Base-by-base conservation (phyloP, 2,329 filamentous ascomycete genomes). In the Fusarium sororula region DNA sequence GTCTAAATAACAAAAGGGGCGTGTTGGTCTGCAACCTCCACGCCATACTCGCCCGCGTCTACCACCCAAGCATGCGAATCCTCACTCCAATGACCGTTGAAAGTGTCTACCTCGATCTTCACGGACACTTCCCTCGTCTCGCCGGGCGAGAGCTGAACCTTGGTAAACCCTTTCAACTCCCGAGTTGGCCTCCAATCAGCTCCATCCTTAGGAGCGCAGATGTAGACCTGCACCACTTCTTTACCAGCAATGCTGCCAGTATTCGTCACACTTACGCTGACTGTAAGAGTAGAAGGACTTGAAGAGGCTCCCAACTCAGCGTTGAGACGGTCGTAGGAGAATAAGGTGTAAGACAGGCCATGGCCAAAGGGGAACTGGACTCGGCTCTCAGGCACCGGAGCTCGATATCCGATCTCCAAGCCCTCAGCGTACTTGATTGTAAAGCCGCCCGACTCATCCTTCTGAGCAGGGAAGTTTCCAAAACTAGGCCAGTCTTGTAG, bases 41-140 rank as follows among this genome's bases (percentile, higher is more conserved):
- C 38, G 17, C 24, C 22, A 41, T 44, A 56, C 3, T 30, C 35
- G 3, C 53, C 53, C 17, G 30, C 3, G 2, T 44, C 53, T 15
- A 20, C 9, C 2, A 0, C 3, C 53, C 53, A 56, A 42, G 26
- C 26, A 44, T 18, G 37, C 22, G 17, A 56, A 20, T 0, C 6
- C 22, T 56, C 38, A 5, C 22, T 56, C 53, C 53, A 56, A 20
- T 44, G 37, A 4, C 26, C 12, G 6, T 5, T 20, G 0, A 56
- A 56, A 28, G 8, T 44, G 1, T 44, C 22, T 0, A 32, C 38
- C 1, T 44, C 26, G 2, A 56, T 32, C 71, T 74, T 6, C 81
- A 90, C 74, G 89, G 90, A 78, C 18, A 74, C 26, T 7, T 63
- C 37, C 6, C 12, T 38, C 0, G 32, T 47, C 51, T 75, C 58